Conservation (phyloP, 441 rosid genomes). For the Eruca vesicaria region DNA sequence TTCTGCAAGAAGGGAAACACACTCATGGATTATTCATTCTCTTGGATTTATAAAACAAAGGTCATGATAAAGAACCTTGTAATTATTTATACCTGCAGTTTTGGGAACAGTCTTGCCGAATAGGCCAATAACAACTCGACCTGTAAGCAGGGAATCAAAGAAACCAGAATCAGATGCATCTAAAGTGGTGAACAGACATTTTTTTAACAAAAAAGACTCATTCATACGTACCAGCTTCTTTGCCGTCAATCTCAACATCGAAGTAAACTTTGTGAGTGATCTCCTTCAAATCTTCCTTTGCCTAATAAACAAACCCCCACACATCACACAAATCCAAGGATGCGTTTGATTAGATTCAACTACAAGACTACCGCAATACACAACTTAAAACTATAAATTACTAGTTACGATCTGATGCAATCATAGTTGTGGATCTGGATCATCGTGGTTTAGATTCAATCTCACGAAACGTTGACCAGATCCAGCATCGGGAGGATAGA, state of each 20-base stretch:
- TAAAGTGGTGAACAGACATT: background rate
- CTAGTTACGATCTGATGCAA: background rate
- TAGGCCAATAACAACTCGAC: slow-evolving; percentile 65
- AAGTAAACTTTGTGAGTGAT: slow-evolving; percentile 71
- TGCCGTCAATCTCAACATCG: slow-evolving; percentile 64
- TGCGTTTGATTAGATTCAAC: background rate
- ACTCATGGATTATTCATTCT: background rate
- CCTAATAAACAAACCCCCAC: slow-evolving; percentile 33
- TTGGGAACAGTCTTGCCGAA: slow-evolving; percentile 69
- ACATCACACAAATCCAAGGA: slow-evolving; percentile 4
- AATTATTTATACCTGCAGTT: slow-evolving; percentile 49
- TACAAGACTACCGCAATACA: background rate
- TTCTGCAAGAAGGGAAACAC: slow-evolving; percentile 43
- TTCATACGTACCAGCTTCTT: slow-evolving; percentile 55
- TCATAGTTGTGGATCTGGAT: slow-evolving; percentile 22
- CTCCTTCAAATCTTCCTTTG: slow-evolving; percentile 50
- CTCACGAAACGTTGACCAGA: background rate
- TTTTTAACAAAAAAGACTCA: background rate
- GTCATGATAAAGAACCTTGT: background rate
- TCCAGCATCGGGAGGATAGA: background rate
- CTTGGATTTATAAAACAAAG: background rate
- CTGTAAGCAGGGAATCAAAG: slow-evolving; percentile 28
- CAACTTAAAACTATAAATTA: background rate
- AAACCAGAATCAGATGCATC: background rate
- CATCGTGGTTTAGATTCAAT: slow-evolving; percentile 4